Base-by-base conservation (phyloP, 805 yeast genomes). In the Brettanomyces anomalus region DNA sequence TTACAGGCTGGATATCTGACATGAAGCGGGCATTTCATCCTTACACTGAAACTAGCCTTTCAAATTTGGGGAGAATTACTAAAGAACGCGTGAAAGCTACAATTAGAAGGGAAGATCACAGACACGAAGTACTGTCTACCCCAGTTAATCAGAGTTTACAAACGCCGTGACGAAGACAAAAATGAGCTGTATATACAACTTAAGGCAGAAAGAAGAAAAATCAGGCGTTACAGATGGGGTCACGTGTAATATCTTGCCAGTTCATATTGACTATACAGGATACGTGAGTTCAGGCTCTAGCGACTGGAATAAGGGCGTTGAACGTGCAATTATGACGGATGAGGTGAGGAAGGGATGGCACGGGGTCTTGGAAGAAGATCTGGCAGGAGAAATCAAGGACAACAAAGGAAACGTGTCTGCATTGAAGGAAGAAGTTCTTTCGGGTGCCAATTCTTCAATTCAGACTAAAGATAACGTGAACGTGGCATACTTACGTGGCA, bases 181-280 rank as follows among this genome's bases (percentile, higher is more conserved):
- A 15, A 32, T 32, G 35, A 32, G 35, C 13, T 8, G 7, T 13
- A 32, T 14, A 13, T 32, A 32, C 18, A 32, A 16, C 7, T 32
- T 32, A 14, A 14, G 8, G 35, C 18, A 32, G 8, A 16, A 32
- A 32, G 14, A 32, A 8, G 35, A 32, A 14, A 7, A 7, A 11
- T 2, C 10, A 7, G 10, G 10, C 10, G 10, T 24, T 7, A 7
- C 28, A 18, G 7, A 17, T 35, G 30, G 14, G 14, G 36, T 34
- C 11, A 20, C 7, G 13, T 48, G 50, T 7, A 58, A 53, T 37
- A 46, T 56, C 13, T 42, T 59, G 0, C 64, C 64, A 2, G 58
- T 60, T 15, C 48, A 52, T 16, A 51, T 58, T 10, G 47, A 52
- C 2, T 51, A 40, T 38, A 49, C 60, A 0, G 57, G 60, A 2